phyloP scores from a whole-genome alignment of 1,139 yeast species.

The Saccharomyces hybrid region DNA sequence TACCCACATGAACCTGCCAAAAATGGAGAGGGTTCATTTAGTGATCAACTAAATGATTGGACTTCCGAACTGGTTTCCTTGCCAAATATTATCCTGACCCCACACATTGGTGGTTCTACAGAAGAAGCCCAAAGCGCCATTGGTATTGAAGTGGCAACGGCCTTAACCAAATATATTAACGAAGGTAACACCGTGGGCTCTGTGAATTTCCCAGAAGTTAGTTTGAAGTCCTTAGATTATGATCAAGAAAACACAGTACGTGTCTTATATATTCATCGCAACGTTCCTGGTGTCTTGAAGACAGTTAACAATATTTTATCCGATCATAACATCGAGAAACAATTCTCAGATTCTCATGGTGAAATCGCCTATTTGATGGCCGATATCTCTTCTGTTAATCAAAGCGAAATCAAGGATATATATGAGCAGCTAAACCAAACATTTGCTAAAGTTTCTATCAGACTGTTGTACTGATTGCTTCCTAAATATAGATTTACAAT shows the following conservation, averaged over 20 bases:
- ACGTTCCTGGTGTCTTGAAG: slow-evolving; percentile 97
- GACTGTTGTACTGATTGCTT: slow-evolving; percentile 61
- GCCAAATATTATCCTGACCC: slow-evolving; percentile 86
- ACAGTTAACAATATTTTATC: slow-evolving; percentile 94
- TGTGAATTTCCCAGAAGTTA: slow-evolving; percentile 97
- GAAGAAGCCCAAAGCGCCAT: slow-evolving; percentile 98
- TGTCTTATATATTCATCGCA: slow-evolving; percentile 91
- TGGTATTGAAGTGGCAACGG: slow-evolving; percentile 88
- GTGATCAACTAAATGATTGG: slow-evolving; percentile 69
- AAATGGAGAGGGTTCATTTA: slow-evolving; percentile 80
- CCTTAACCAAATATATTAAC: slow-evolving; percentile 83
- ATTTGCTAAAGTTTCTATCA: slow-evolving; percentile 83
- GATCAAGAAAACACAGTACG: slow-evolving; percentile 87
- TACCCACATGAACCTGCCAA: slow-evolving; percentile 97
- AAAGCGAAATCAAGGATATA: slow-evolving; percentile 72
- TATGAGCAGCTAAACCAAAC: slow-evolving; percentile 85
- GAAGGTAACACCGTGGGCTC: slow-evolving; percentile 97
- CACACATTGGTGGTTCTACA: slow-evolving; percentile 98
- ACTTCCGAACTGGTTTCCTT: slow-evolving; percentile 72
- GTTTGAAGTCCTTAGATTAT: slow-evolving; percentile 78
- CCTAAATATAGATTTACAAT: background rate
- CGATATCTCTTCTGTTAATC: slow-evolving; percentile 82
- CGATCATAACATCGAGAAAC: slow-evolving; percentile 94
- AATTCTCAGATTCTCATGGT: slow-evolving; percentile 92
- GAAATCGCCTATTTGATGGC: slow-evolving; percentile 98